Percentiles rank a stretch among this genome's conserved stretches.
phyloP scores from a whole-genome alignment of 2,329 filamentous ascomycete genomes.

The Nemania diffusa region DNA sequence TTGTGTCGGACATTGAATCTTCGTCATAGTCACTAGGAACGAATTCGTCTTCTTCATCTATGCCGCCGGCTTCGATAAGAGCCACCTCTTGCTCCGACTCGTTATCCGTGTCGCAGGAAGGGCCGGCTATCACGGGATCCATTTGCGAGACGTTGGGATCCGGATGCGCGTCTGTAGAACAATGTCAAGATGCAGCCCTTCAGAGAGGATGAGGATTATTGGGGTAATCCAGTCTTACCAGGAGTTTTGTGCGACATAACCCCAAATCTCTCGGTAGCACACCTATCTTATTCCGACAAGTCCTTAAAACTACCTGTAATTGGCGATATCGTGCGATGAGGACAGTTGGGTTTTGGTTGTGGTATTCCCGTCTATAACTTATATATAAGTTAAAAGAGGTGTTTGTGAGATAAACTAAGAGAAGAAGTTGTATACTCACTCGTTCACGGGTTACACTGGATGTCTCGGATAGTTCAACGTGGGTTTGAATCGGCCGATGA shows the following conservation, averaged over 20 bases:
- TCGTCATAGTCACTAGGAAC: slow-evolving; percentile 45
- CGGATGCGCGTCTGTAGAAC: neutral
- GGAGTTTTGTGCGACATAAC: slow-evolving; percentile 17
- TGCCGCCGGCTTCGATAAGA: slow-evolving; percentile 37
- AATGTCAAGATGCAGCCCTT: neutral
- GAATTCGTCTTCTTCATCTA: slow-evolving; percentile 38
- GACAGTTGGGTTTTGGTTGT: neutral
- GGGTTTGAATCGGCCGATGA: neutral
- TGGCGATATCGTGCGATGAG: neutral
- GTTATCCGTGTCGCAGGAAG: slow-evolving; percentile 4
- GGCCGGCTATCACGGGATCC: neutral
- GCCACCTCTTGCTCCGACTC: slow-evolving; percentile 4
- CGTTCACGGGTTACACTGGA: neutral
- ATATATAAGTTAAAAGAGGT: neutral
- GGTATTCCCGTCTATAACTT: neutral
- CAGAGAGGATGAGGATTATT: neutral
- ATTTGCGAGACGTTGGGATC: neutral
- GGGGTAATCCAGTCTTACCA: slow-evolving; percentile 13
- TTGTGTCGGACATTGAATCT: slow-evolving; percentile 41
- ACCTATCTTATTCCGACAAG: neutral
- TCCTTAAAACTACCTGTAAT: neutral
- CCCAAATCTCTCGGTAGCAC: neutral
- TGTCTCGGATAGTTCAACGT: slow-evolving; percentile 11
- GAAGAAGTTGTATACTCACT: neutral
- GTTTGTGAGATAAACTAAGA: neutral